These are phyloP conservation scores for Haplographium delicatum DNA, from an alignment of 495 filamentous ascomycete genomes.

Conservation along the genomic window DNA sequence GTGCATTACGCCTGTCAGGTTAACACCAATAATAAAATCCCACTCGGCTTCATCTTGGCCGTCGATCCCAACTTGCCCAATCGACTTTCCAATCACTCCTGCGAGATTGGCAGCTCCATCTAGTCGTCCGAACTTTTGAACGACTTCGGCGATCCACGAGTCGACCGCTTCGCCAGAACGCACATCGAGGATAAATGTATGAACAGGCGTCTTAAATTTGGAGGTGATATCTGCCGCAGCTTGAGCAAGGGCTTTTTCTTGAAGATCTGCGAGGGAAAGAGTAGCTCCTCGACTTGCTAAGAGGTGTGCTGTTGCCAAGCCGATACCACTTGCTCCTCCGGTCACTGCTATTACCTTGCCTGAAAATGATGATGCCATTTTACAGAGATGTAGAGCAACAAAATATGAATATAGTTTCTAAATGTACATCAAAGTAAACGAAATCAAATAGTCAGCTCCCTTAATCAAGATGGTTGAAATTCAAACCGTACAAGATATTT, in stretches of 20 bases:
- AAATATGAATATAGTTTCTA: no score
- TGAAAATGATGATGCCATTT: neutral
- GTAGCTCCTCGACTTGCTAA: slow-evolving; percentile 35
- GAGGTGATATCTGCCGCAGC: neutral
- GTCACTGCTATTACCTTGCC: slow-evolving; percentile 41
- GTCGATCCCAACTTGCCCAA: slow-evolving; percentile 26
- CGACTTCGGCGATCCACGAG: slow-evolving; percentile 25
- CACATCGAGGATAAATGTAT: slow-evolving; percentile 32
- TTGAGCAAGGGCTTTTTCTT: neutral
- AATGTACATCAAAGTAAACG: no score
- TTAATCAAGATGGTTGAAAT: no score
- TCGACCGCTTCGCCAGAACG: slow-evolving; percentile 19
- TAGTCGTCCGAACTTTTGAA: slow-evolving; percentile 31
- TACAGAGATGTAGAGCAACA: no score
- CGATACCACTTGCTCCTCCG: slow-evolving; percentile 50
- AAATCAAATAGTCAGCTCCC: no score
- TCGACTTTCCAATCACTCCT: slow-evolving; percentile 33
- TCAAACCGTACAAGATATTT: no score
- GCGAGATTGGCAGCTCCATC: slow-evolving; percentile 47
- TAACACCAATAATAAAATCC: slow-evolving; percentile 46
- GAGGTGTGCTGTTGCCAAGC: slow-evolving; percentile 40
- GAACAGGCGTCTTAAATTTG: neutral
- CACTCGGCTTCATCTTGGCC: slow-evolving; percentile 38
- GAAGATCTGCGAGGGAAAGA: slow-evolving; percentile 36
- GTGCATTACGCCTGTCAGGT: slow-evolving; percentile 50